Evolutionary conservation across 1,284 basidiomycete genomes (phyloP).

Genomic region (Trichosporon faecale): DNA sequence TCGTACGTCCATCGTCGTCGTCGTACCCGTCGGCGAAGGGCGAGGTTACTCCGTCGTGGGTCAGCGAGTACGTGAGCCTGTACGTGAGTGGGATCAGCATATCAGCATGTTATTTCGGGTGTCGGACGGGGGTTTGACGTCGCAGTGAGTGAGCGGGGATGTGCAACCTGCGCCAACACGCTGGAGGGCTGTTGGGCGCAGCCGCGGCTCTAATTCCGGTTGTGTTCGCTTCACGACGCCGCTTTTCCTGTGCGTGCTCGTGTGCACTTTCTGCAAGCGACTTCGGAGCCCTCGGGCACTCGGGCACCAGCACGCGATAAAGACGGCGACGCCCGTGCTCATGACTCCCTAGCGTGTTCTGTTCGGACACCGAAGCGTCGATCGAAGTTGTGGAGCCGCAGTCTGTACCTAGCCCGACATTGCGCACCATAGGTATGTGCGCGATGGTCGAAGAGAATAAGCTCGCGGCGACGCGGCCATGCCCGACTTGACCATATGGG

Average conservation of each 20-base stretch:
- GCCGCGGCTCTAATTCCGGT: neutral
- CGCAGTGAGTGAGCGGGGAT: neutral
- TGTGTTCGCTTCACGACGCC: neutral
- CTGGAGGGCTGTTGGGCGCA: neutral
- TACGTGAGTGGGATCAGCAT: neutral
- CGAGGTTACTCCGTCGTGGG: neutral
- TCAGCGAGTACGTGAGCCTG: neutral
- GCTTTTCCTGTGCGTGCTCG: neutral
- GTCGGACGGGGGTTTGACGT: neutral
- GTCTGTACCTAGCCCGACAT: constrained; percentile 9
- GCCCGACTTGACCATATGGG: neutral
- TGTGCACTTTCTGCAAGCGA: neutral
- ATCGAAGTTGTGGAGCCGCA: neutral
- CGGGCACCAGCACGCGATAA: neutral
- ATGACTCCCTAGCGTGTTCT: neutral
- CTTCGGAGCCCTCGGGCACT: neutral
- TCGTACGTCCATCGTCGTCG: neutral
- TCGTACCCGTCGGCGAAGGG: neutral
- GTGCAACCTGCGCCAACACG: neutral
- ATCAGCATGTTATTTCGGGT: neutral
- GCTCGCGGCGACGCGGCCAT: neutral
- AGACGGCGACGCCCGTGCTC: neutral
- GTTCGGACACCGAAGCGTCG: neutral
- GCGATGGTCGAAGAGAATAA: neutral
- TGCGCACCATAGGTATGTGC: neutral